Conservation (phyloP, 2,329 filamentous ascomycete genomes). For the Claviceps arundinis region DNA sequence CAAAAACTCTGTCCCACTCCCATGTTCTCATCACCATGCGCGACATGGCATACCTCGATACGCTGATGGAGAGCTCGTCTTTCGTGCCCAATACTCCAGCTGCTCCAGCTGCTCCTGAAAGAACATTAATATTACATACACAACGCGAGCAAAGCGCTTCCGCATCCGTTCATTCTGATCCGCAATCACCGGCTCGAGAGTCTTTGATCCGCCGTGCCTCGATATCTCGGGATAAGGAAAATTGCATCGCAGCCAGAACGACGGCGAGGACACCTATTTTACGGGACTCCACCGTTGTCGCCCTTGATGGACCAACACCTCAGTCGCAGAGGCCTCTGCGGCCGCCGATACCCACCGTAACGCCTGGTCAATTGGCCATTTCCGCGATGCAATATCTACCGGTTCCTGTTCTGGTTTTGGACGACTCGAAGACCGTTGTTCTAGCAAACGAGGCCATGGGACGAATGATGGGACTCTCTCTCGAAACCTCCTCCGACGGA, state of each 20-base stretch:
- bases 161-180: background rate
- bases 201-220: background rate
- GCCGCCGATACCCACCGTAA: slow-evolving; percentile 32
- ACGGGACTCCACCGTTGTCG: slow-evolving; percentile 15
- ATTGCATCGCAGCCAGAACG: slow-evolving; percentile 13
- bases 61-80: slow-evolving; percentile 17
- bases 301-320: slow-evolving; percentile 15
- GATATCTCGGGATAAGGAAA: slow-evolving; percentile 13
- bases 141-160: background rate
- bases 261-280: slow-evolving; percentile 16
- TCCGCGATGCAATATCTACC: slow-evolving; percentile 62
- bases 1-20: background rate
- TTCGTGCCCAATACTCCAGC: slow-evolving; percentile 14
- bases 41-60: slow-evolving; percentile 22
- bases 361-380: slow-evolving; percentile 45
- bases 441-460: slow-evolving; percentile 68
- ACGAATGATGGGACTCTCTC: slow-evolving; percentile 43
- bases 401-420: slow-evolving; percentile 56
- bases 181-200: background rate
- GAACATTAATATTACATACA: slow-evolving; percentile 1
- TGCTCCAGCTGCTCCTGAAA: slow-evolving; percentile 12
- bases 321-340: slow-evolving; percentile 25
- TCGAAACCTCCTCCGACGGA: slow-evolving; percentile 25
- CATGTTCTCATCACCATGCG: slow-evolving; percentile 11
- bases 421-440: slow-evolving; percentile 54